Conservation (phyloP, 768 basidiomycete species). For the Termitomyces sp. region DNA sequence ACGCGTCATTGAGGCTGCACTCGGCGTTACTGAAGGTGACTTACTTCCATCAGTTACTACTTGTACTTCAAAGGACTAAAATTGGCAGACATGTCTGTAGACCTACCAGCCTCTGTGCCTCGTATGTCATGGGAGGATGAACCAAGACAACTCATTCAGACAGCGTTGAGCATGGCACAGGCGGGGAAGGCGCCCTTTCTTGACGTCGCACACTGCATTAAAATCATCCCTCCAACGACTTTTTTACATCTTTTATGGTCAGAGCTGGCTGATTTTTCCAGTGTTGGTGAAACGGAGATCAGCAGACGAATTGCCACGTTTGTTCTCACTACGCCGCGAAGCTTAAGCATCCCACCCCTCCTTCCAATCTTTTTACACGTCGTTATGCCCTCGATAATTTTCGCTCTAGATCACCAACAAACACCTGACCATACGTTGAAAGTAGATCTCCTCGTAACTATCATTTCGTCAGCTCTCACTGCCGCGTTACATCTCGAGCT, state of each 20-base stretch:
- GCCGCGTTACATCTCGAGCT: slow-evolving; percentile 67
- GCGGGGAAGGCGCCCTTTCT: slow-evolving; percentile 58
- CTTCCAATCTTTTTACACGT: slow-evolving; percentile 70
- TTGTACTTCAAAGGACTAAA: neutral
- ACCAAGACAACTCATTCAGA: slow-evolving; percentile 49
- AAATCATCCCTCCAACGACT: slow-evolving; percentile 46
- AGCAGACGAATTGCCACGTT: slow-evolving; percentile 64
- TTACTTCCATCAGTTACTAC: neutral
- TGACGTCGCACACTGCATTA: slow-evolving; percentile 64
- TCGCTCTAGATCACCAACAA: slow-evolving; percentile 46
- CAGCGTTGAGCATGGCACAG: slow-evolving; percentile 50
- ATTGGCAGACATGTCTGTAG: neutral
- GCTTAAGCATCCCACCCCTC: slow-evolving; percentile 47
- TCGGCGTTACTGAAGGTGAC: slow-evolving; percentile 34
- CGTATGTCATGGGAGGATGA: slow-evolving; percentile 44
- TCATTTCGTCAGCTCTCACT: slow-evolving; percentile 61
- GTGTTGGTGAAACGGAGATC: slow-evolving; percentile 53
- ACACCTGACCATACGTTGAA: slow-evolving; percentile 48
- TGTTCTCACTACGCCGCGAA: slow-evolving; percentile 57
- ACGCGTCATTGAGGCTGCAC: slow-evolving; percentile 30
- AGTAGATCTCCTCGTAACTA: slow-evolving; percentile 58
- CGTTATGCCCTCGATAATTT: slow-evolving; percentile 57
- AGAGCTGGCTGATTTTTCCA: slow-evolving; percentile 49
- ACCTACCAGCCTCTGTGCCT: slow-evolving; percentile 8
- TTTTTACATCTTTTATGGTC: slow-evolving; percentile 69